Percentiles rank a stretch among this genome's conserved stretches.
Evolutionary conservation across 257 asterid genomes (phyloP).

Genomic region (Penstemon barbatus): DNA sequence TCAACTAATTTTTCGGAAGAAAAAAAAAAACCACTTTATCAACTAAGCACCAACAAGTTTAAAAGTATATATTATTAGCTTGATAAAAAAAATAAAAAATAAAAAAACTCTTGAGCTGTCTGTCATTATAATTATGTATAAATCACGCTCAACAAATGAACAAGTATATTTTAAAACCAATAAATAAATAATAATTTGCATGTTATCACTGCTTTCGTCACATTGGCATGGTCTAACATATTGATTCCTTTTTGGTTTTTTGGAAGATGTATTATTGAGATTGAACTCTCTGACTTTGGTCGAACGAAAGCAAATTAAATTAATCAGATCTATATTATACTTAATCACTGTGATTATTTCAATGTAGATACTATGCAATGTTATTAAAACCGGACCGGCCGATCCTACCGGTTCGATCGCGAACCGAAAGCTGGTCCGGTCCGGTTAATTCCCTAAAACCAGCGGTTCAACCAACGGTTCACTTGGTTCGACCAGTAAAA

Average conservation of each 20-base stretch:
- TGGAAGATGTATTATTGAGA: not conserved
- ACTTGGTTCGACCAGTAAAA: too few species aligned
- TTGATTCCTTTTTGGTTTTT: not conserved
- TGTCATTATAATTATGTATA: slow-evolving; percentile 13
- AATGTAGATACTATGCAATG: too few species aligned
- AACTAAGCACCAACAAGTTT: not conserved
- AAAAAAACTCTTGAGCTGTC: not conserved
- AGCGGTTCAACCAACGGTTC: too few species aligned
- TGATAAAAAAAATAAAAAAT: not conserved
- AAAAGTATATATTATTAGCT: not conserved
- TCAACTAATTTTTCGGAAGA: too few species aligned
- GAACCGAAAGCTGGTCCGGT: too few species aligned
- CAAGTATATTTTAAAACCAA: not conserved
- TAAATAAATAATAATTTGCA: not conserved
- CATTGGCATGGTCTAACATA: not conserved
- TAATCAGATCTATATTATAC: too few species aligned
- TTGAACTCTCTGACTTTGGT: not conserved
- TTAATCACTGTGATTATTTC: too few species aligned
- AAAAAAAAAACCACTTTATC: too few species aligned
- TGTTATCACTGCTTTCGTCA: slow-evolving; percentile 34
- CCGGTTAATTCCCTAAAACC: too few species aligned
- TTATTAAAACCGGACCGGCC: too few species aligned
- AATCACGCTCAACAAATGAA: not conserved
- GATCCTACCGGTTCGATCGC: too few species aligned
- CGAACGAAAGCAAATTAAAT: too few species aligned